Evolutionary conservation across 345 rosid genomes (phyloP).

Genomic region (Citrus glauca): DNA sequence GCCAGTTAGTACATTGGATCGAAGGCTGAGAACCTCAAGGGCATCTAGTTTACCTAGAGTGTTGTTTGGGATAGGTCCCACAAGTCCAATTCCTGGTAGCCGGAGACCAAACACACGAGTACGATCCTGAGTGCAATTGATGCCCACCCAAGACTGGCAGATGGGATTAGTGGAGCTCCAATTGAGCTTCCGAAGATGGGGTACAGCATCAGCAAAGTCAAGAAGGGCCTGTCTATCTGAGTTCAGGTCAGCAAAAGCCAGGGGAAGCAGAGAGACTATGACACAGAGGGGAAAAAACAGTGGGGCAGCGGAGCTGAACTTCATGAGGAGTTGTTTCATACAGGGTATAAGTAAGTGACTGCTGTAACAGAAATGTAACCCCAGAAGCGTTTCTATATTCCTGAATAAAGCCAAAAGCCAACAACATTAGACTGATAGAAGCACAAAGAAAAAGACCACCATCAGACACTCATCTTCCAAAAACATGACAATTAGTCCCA

Average conservation of each 20-base stretch:
- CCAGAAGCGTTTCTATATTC: slow-evolving; percentile 23
- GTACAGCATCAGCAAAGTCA: slow-evolving; percentile 50
- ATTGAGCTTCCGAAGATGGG: slow-evolving; percentile 55
- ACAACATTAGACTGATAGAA: slow-evolving; percentile 14
- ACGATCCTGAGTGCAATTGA: slow-evolving; percentile 41
- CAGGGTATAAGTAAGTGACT: slow-evolving; percentile 10
- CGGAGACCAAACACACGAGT: slow-evolving; percentile 51
- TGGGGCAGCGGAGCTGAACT: slow-evolving; percentile 24
- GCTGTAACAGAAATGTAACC: slow-evolving; percentile 19
- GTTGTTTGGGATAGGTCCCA: slow-evolving; percentile 56
- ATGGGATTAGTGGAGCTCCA: slow-evolving; percentile 50
- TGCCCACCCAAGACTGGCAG: slow-evolving; percentile 74
- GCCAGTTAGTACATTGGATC: slow-evolving; percentile 66
- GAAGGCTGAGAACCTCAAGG: slow-evolving; percentile 59
- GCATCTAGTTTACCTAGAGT: slow-evolving; percentile 70
- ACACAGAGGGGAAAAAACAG: slow-evolving; percentile 28
- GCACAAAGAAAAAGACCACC: neutral
- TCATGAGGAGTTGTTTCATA: slow-evolving; percentile 28
- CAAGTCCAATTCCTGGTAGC: slow-evolving; percentile 73
- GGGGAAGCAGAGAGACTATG: slow-evolving; percentile 26
- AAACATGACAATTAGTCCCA: neutral
- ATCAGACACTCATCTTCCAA: neutral
- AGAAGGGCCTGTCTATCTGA: slow-evolving; percentile 74
- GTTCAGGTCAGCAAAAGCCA: slow-evolving; percentile 47
- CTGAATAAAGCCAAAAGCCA: slow-evolving; percentile 33